Evolutionary conservation across 192 early-diverging fungal genomes (phyloP).

Genomic region (Coemansia sp.): DNA sequence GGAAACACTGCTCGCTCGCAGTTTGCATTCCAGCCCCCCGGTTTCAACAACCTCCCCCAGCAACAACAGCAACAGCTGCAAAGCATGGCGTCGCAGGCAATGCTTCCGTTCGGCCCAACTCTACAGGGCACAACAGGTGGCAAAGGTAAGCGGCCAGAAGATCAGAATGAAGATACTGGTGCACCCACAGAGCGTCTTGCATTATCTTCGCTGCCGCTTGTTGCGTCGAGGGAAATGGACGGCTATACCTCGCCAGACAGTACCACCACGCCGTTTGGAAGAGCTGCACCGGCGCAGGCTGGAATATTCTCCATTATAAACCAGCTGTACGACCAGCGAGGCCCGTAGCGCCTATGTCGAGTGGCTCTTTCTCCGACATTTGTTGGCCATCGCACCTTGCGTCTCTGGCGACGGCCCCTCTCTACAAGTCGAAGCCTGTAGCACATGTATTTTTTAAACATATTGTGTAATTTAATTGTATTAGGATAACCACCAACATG

Average conservation of each 20-base stretch:
- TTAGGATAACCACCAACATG: too few relatives aligned
- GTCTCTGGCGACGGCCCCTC: too few relatives aligned
- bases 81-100: constrained; percentile 33
- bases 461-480: too few relatives aligned
- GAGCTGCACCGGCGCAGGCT: constrained; percentile 5
- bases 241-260: constrained; percentile 11
- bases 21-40: constrained; percentile 46
- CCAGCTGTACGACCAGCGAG: constrained; percentile 38
- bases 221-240: constrained; percentile 41
- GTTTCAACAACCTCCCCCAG: constrained; percentile 13
- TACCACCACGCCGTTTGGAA: constrained; percentile 6
- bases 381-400: too few relatives aligned
- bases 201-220: constrained; percentile 40
- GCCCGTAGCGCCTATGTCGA: not conserved
- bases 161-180: not conserved
- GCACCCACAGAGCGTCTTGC: constrained; percentile 25
- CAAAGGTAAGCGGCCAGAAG: constrained; percentile 14
- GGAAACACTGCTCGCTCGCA: constrained; percentile 26
- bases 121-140: constrained; percentile 9
- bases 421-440: too few relatives aligned
- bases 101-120: constrained; percentile 49
- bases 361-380: not conserved
- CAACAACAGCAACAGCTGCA: constrained; percentile 17
- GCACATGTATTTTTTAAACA: too few relatives aligned
- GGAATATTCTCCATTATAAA: constrained; percentile 44